A percentile compares a stretch with the other conserved stretches of the same genome.
These are phyloP conservation scores for Puccinia sorghi DNA, from an alignment of 1,284 basidiomycete genomes.

Conservation along the genomic window DNA sequence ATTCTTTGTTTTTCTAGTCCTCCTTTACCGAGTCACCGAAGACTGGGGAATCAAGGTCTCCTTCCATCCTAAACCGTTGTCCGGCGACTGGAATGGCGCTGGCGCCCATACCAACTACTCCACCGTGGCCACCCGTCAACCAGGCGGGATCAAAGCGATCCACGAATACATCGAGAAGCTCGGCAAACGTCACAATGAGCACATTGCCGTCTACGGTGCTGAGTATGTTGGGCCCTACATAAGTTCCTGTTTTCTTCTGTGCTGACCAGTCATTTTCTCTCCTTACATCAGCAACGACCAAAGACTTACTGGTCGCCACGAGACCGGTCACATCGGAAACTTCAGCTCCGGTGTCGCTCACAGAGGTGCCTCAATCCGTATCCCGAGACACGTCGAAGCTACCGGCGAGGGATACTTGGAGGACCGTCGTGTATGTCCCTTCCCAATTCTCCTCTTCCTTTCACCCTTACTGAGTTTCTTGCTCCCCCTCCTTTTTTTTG, in stretches of 20 bases:
- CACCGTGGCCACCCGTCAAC: constrained; percentile 85
- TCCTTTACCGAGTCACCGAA: constrained; percentile 88
- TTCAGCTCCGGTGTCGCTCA: constrained; percentile 97
- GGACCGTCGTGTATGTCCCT: constrained; percentile 53
- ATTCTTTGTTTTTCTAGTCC: constrained; percentile 55
- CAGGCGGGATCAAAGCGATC: constrained; percentile 90
- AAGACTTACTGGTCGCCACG: constrained; percentile 87
- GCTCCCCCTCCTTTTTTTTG: neutral
- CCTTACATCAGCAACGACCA: constrained; percentile 75
- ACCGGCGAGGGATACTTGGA: constrained; percentile 96
- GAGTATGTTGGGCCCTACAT: constrained; percentile 60
- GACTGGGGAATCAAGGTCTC: constrained; percentile 95
- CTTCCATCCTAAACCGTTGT: constrained; percentile 98
- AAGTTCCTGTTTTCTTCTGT: neutral
- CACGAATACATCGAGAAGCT: constrained; percentile 79
- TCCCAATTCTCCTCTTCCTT: neutral
- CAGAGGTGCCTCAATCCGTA: constrained; percentile 72
- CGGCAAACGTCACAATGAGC: constrained; percentile 60
- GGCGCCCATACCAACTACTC: constrained; percentile 71
- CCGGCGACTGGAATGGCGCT: constrained; percentile 99
- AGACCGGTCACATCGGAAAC: constrained; percentile 89
- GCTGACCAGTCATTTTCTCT: neutral
- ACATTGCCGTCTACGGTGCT: constrained; percentile 84
- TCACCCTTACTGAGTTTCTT: neutral
- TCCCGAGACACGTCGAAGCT: constrained; percentile 85